These are phyloP conservation scores for Tuber indicum DNA, from an alignment of 495 filamentous ascomycete species.

Conservation along the genomic window DNA sequence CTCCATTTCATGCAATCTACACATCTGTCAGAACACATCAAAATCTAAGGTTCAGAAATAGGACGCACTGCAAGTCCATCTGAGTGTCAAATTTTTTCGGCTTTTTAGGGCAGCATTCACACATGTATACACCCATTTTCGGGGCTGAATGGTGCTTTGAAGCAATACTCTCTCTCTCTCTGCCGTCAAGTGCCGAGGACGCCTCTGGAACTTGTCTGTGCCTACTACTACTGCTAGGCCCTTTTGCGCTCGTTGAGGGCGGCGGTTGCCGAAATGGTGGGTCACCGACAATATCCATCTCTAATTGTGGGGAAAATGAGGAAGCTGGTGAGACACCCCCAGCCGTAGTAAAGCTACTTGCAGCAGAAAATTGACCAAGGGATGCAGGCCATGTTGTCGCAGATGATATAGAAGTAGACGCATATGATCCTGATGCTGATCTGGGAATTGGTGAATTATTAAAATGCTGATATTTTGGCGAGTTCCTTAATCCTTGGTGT, in stretches of 20 bases:
- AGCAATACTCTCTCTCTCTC: constrained; percentile 29
- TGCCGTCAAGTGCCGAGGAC: constrained; percentile 16
- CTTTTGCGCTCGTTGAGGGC: constrained; percentile 16
- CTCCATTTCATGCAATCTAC: constrained; percentile 74
- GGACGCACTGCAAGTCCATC: constrained; percentile 75
- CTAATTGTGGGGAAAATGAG: constrained; percentile 34
- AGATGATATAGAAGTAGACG: constrained; percentile 31
- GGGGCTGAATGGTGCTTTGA: constrained; percentile 34
- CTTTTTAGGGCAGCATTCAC: constrained; percentile 97
- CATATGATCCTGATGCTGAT: constrained; percentile 34
- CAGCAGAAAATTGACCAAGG: constrained; percentile 31
- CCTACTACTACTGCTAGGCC: constrained; percentile 24
- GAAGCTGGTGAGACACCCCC: constrained; percentile 37
- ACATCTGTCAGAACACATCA: constrained; percentile 16
- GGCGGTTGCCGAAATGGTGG: constrained; percentile 26
- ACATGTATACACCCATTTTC: constrained; percentile 53
- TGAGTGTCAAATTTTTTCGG: constrained; percentile 91
- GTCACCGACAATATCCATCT: constrained; percentile 25
- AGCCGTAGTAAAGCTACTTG: constrained; percentile 36
- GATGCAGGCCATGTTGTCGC: constrained; percentile 37
- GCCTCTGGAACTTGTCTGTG: constrained; percentile 33
- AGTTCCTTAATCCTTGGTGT: constrained; percentile 33
- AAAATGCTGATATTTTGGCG: constrained; percentile 29
- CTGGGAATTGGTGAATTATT: constrained; percentile 27
- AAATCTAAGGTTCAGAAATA: constrained; percentile 5